Conservation (phyloP, 345 rosid species). For the Balakata baccata region DNA sequence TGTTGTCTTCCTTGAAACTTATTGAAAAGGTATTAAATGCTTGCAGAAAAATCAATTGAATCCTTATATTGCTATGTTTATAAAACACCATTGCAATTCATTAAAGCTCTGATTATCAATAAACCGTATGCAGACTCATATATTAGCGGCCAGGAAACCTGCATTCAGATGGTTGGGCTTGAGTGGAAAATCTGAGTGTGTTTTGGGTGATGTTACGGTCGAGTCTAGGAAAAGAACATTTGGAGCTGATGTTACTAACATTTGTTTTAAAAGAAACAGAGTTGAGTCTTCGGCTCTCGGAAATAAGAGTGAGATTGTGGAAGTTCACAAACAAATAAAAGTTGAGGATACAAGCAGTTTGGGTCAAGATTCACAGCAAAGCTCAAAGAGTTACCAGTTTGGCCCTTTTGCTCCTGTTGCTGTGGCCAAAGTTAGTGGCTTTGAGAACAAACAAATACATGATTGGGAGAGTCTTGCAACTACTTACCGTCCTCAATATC, state of each 20-base stretch:
- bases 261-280: conserved; percentile 24
- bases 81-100: neutral
- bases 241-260: conserved; percentile 33
- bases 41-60: neutral
- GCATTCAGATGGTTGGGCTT: conserved; percentile 35
- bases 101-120: conserved; percentile 11
- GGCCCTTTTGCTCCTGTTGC: conserved; percentile 31
- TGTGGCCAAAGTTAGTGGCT: conserved; percentile 1
- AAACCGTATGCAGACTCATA: conserved; percentile 29
- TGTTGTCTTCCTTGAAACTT: conserved; percentile 33
- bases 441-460: conserved; percentile 14
- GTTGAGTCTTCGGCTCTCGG: conserved; percentile 10
- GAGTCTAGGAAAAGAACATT: conserved; percentile 29
- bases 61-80: neutral
- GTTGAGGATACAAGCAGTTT: conserved; percentile 12
- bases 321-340: conserved; percentile 31
- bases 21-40: conserved; percentile 22
- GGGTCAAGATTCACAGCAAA: conserved; percentile 19
- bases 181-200: conserved; percentile 12
- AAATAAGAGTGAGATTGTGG: conserved; percentile 18
- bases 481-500: conserved; percentile 28
- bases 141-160: conserved; percentile 30
- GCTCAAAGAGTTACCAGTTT: conserved; percentile 24
- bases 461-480: conserved; percentile 31
- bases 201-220: neutral